These are phyloP conservation scores for Linnemannia elongata DNA, from an alignment of 192 early-diverging fungal genomes.

Conservation along the genomic window DNA sequence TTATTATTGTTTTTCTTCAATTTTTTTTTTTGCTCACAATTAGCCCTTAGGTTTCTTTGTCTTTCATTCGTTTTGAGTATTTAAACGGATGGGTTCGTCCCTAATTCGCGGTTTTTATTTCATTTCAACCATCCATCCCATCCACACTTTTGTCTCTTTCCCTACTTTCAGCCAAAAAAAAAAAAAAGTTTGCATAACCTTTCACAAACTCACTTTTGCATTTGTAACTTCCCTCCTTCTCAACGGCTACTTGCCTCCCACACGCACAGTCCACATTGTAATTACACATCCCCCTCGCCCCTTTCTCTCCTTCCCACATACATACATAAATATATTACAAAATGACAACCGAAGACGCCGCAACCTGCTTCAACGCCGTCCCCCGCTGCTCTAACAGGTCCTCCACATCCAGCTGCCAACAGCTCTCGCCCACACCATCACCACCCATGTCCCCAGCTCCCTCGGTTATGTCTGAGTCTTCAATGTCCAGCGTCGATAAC, in stretches of 20 bases:
- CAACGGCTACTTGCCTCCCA: not conserved
- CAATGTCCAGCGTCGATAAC: constrained; percentile 15
- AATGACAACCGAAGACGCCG: not conserved
- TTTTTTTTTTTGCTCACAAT: not conserved
- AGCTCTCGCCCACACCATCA: constrained; percentile 12
- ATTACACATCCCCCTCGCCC: not conserved
- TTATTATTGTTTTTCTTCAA: not conserved
- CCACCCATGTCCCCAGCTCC: constrained; percentile 11
- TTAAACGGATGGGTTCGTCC: not conserved
- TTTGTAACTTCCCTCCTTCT: not conserved
- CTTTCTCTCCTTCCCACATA: too few species aligned
- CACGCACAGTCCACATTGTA: not conserved
- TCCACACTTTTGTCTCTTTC: not conserved
- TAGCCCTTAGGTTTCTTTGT: not conserved
- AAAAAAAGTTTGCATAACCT: too few species aligned
- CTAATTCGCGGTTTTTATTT: not conserved
- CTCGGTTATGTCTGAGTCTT: not conserved
- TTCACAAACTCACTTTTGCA: not conserved
- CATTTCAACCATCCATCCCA: not conserved
- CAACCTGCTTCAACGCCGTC: not conserved
- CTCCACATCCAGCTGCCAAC: not conserved
- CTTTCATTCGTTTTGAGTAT: not conserved
- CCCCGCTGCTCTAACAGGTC: not conserved
- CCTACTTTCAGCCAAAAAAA: not conserved
- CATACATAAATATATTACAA: not conserved